Conservation (phyloP, 2,329 filamentous ascomycete species). For the Fusarium neocosmosporiellum region DNA sequence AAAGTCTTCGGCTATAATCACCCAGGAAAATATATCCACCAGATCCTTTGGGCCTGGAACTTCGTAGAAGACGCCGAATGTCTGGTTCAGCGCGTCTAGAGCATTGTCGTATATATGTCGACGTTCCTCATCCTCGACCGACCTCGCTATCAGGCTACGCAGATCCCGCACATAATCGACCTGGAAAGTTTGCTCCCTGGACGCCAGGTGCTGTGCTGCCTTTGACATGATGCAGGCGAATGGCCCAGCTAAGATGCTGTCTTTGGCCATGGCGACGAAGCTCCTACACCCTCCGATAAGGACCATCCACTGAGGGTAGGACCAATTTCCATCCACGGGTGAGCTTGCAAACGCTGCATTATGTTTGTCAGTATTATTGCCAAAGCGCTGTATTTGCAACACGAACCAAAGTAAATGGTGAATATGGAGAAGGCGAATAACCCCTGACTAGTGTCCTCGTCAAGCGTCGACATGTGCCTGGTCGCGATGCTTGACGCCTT, state of each 20-base stretch:
- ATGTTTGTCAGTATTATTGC: neutral
- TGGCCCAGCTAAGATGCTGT: neutral
- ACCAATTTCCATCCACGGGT: neutral
- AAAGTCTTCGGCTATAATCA: neutral
- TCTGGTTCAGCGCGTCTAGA: neutral
- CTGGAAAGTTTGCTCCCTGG: neutral
- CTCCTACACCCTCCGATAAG: neutral
- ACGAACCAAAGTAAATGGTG: neutral
- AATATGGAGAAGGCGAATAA: neutral
- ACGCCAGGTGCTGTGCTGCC: neutral
- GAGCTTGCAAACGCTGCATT: neutral
- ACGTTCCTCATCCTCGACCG: neutral
- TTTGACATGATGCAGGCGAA: neutral
- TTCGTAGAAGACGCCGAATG: neutral
- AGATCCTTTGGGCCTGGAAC: neutral
- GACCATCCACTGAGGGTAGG: neutral
- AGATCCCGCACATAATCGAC: neutral
- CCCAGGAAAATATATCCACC: neutral
- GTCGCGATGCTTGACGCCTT: neutral
- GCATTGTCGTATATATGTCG: neutral
- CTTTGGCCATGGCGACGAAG: neutral
- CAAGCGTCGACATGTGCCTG: neutral
- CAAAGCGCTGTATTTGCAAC: fast-evolving
- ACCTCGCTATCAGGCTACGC: neutral
- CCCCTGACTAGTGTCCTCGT: neutral